Conservation (phyloP, 1,139 yeast genomes). For the Suhomyces anneliseae region DNA sequence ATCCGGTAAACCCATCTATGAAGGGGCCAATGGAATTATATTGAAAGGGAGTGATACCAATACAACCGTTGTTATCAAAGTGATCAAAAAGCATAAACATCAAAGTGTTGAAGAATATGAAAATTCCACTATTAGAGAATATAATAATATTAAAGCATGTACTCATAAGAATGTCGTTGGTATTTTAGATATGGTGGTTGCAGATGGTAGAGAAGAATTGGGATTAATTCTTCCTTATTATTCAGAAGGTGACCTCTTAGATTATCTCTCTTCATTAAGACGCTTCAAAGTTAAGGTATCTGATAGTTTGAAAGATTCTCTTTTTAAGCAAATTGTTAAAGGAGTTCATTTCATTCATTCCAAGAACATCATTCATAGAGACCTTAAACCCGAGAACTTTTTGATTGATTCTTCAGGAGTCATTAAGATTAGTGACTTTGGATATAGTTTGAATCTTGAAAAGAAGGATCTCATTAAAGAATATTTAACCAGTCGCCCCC, state of each 20-base stretch:
- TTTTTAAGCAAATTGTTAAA: conserved; percentile 48
- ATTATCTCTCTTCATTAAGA: conserved; percentile 39
- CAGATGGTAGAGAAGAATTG: conserved; percentile 18
- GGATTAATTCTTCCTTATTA: conserved; percentile 43
- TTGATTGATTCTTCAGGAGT: conserved; percentile 46
- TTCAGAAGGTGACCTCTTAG: conserved; percentile 49
- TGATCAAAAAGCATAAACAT: conserved; percentile 25
- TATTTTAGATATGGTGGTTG: conserved; percentile 25
- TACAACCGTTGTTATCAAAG: conserved; percentile 29
- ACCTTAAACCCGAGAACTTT: conserved; percentile 57
- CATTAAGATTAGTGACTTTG: conserved; percentile 52
- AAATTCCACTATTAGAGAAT: conserved; percentile 30
- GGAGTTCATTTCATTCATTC: conserved; percentile 49
- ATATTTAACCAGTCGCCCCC: conserved; percentile 22
- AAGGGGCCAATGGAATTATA: conserved; percentile 47
- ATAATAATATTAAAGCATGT: conserved; percentile 27
- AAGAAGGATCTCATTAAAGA: conserved; percentile 16
- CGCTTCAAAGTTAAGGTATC: conserved; percentile 30
- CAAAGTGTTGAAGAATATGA: conserved; percentile 17
- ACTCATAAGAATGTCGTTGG: conserved; percentile 32
- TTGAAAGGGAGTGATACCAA: conserved; percentile 30
- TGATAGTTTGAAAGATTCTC: conserved; percentile 40
- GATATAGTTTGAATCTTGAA: conserved; percentile 44
- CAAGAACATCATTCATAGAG: conserved; percentile 49
- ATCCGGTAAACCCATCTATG: conserved; percentile 32